A percentile compares a stretch with the other conserved stretches of the same genome.
Conservation (phyloP, 495 filamentous ascomycete genomes). For the Aspergillus sclerotioniger region DNA sequence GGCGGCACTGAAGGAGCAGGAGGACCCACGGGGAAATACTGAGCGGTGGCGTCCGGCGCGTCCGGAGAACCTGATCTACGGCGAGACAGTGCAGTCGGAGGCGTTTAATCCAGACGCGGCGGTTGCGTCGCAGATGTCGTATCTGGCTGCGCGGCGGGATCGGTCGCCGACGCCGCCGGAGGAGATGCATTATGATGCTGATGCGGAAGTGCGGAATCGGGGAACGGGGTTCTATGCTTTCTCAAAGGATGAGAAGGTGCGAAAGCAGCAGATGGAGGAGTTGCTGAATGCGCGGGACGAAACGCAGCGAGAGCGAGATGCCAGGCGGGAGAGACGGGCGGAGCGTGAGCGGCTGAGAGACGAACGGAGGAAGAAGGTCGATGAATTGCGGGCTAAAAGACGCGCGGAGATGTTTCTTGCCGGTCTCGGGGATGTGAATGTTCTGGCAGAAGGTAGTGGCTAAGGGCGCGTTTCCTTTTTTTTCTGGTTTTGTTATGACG, state of each 20-base stretch:
- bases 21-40: slow-evolving; percentile 34
- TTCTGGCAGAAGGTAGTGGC: slow-evolving; percentile 1
- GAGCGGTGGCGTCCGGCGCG: slow-evolving; percentile 58
- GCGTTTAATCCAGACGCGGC: slow-evolving; percentile 73
- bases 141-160: slow-evolving; percentile 71
- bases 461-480: not conserved
- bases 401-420: slow-evolving; percentile 73
- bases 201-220: slow-evolving; percentile 75
- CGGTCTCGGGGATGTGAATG: slow-evolving; percentile 30
- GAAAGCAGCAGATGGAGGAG: slow-evolving; percentile 72
- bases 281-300: slow-evolving; percentile 61
- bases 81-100: slow-evolving; percentile 73
- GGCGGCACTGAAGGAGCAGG: slow-evolving; percentile 47
- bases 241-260: slow-evolving; percentile 61
- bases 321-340: slow-evolving; percentile 46
- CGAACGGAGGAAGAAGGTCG: slow-evolving; percentile 56
- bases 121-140: slow-evolving; percentile 62
- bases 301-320: slow-evolving; percentile 63
- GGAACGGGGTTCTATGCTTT: slow-evolving; percentile 91
- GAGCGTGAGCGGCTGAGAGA: slow-evolving; percentile 50
- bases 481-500: slow-evolving; percentile 5
- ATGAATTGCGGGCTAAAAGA: slow-evolving; percentile 54
- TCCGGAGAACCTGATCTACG: slow-evolving; percentile 74
- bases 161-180: slow-evolving; percentile 72
- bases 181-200: slow-evolving; percentile 79